These are phyloP conservation scores for Pichia occidentalis DNA, from an alignment of 805 yeast species.

Conservation along the genomic window DNA sequence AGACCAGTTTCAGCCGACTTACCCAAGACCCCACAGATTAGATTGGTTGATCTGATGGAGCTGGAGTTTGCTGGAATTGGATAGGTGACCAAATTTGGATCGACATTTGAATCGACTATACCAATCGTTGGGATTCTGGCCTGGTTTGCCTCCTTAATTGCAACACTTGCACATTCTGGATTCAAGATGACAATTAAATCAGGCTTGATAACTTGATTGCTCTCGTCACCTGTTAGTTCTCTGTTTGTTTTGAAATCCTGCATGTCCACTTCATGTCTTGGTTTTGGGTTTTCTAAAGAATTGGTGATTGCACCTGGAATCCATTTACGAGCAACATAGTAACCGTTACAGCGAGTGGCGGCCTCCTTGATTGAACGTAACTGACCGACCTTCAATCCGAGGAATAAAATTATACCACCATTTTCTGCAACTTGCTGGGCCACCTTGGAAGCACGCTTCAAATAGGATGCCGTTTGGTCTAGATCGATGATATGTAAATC, in stretches of 20 bases:
- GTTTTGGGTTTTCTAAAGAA: slow-evolving; percentile 51
- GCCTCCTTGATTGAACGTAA: slow-evolving; percentile 69
- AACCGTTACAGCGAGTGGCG: slow-evolving; percentile 71
- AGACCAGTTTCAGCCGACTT: slow-evolving; percentile 81
- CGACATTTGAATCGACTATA: slow-evolving; percentile 87
- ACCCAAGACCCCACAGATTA: slow-evolving; percentile 76
- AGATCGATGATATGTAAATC: slow-evolving; percentile 90
- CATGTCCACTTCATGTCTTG: slow-evolving; percentile 72
- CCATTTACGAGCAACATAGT: slow-evolving; percentile 82
- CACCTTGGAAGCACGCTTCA: slow-evolving; percentile 81
- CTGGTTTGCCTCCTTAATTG: slow-evolving; percentile 73
- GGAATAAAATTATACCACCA: slow-evolving; percentile 76
- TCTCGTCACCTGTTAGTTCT: slow-evolving; percentile 43
- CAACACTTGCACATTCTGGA: slow-evolving; percentile 78
- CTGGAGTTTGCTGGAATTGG: slow-evolving; percentile 97
- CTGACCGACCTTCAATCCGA: slow-evolving; percentile 81
- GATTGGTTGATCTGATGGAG: slow-evolving; percentile 70
- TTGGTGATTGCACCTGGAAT: slow-evolving; percentile 92
- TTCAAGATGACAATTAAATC: slow-evolving; percentile 82
- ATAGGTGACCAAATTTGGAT: slow-evolving; percentile 82
- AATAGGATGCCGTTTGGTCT: slow-evolving; percentile 68
- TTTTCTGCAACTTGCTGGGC: slow-evolving; percentile 71
- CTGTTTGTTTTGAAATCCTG: slow-evolving; percentile 61
- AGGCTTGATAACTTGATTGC: slow-evolving; percentile 63
- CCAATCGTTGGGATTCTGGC: slow-evolving; percentile 90